Conservation (phyloP, 495 filamentous ascomycete genomes). For the Hypoxylon crocopeplum region DNA sequence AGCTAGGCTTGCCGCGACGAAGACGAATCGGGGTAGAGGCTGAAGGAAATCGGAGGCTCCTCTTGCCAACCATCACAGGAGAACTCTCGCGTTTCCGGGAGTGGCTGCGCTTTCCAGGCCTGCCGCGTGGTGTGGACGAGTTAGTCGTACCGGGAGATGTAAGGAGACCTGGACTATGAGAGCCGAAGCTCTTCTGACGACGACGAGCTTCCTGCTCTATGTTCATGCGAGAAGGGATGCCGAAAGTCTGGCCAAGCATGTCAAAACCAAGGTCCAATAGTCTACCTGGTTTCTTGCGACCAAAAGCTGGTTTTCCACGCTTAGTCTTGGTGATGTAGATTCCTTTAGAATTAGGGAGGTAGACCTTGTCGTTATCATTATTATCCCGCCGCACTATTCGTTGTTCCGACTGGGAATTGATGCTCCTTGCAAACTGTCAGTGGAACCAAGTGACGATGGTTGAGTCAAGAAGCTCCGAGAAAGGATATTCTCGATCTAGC, state of each 20-base stretch:
- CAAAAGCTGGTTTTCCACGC: slow-evolving; percentile 27
- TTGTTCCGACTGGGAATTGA: not conserved
- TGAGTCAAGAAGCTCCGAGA: too few species aligned
- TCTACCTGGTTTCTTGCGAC: slow-evolving; percentile 28
- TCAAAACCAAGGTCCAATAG: slow-evolving; percentile 25
- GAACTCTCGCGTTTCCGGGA: not conserved
- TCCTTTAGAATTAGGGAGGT: slow-evolving; percentile 8
- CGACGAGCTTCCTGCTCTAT: slow-evolving; percentile 15
- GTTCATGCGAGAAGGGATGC: slow-evolving; percentile 27
- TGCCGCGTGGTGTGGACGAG: not conserved
- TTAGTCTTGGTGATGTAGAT: slow-evolving; percentile 33
- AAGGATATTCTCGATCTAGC: too few species aligned
- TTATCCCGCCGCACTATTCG: not conserved
- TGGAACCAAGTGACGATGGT: not conserved
- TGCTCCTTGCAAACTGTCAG: slow-evolving; percentile 30
- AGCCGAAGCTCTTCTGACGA: not conserved
- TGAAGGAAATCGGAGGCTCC: not conserved
- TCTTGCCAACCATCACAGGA: not conserved
- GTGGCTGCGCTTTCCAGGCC: not conserved
- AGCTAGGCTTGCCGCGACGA: not conserved
- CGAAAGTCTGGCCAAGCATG: slow-evolving; percentile 21
- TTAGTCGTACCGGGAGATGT: too few species aligned
- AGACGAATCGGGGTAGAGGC: not conserved
- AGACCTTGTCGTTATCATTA: slow-evolving; percentile 2
- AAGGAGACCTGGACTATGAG: not conserved